phyloP scores from a whole-genome alignment of 768 basidiomycete species.

The Steccherinum ochraceum region DNA sequence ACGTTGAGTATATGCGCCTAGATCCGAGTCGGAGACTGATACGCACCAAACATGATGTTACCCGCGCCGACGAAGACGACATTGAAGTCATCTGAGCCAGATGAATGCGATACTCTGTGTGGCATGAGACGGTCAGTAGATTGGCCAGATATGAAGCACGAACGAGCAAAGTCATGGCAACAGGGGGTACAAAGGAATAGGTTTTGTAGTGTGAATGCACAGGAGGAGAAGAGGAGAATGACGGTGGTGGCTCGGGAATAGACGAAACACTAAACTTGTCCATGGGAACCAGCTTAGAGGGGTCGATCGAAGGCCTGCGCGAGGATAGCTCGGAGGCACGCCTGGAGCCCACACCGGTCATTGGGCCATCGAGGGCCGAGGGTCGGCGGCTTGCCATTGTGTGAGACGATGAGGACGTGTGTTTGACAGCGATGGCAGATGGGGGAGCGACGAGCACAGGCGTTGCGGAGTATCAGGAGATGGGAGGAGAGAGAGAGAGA shows the following conservation, averaged over 20 bases:
- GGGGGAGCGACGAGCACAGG: conserved; percentile 14
- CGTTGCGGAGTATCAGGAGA: conserved; percentile 7
- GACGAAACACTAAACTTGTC: conserved; percentile 47
- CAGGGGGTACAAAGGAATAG: conserved; percentile 1
- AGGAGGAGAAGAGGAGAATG: conserved; percentile 5
- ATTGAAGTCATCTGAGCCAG: conserved; percentile 71
- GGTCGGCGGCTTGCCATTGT: conserved; percentile 12
- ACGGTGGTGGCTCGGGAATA: conserved; percentile 11
- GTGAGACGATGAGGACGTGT: conserved; percentile 1
- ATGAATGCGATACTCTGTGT: not conserved
- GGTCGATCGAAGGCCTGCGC: conserved; percentile 71
- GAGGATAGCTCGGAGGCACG: conserved; percentile 26
- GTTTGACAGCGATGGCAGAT: conserved; percentile 6
- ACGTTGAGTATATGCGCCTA: conserved; percentile 4
- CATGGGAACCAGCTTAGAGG: conserved; percentile 70
- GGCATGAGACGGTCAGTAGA: conserved; percentile 10
- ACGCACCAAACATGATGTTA: conserved; percentile 93
- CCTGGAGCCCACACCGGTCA: conserved; percentile 10
- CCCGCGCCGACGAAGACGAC: conserved; percentile 94
- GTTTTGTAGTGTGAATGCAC: conserved; percentile 4
- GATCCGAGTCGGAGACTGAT: conserved; percentile 1
- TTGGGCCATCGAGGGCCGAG: conserved; percentile 16
- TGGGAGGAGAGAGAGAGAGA: conserved; percentile 4
- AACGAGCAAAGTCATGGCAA: conserved; percentile 2
- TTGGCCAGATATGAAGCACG: not conserved